phyloP scores from a whole-genome alignment of 495 filamentous ascomycete genomes.

The Penicillium cinerascens region DNA sequence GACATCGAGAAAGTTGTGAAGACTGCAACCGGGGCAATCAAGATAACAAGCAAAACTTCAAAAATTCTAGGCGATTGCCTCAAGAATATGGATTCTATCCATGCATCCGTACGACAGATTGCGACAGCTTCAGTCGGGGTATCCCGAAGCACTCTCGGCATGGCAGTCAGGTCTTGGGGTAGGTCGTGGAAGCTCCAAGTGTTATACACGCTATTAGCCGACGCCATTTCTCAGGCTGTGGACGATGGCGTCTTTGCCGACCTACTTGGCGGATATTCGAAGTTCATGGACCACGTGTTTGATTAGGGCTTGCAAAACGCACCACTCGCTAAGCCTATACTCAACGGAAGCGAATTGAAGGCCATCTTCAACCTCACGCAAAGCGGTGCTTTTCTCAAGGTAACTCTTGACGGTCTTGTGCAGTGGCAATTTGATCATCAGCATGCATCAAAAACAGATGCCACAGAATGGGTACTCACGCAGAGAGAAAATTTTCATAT shows the following conservation, averaged over 20 bases:
- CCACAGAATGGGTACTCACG: background rate
- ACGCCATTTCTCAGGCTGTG: background rate
- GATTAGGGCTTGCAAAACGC: constrained; percentile 1
- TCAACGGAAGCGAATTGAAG: constrained; percentile 2
- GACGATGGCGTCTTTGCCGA: background rate
- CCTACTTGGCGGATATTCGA: background rate
- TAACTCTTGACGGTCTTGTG: background rate
- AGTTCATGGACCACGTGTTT: background rate
- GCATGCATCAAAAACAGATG: background rate
- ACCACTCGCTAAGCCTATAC: background rate
- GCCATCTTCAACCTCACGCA: constrained; percentile 1
- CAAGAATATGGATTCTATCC: background rate
- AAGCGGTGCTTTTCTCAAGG: background rate
- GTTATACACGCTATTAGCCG: background rate
- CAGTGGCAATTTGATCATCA: constrained; percentile 1
- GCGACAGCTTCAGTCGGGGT: background rate
- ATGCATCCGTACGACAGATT: background rate
- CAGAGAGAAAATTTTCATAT: constrained; percentile 2
- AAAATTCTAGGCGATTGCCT: background rate
- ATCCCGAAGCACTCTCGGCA: background rate
- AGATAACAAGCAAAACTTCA: background rate
- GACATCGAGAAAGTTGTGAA: background rate
- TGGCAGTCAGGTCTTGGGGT: background rate
- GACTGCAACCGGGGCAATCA: background rate
- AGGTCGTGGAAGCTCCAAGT: background rate